Evolutionary conservation across 1,139 yeast species (phyloP).

Genomic region (Hansenula anomala): DNA sequence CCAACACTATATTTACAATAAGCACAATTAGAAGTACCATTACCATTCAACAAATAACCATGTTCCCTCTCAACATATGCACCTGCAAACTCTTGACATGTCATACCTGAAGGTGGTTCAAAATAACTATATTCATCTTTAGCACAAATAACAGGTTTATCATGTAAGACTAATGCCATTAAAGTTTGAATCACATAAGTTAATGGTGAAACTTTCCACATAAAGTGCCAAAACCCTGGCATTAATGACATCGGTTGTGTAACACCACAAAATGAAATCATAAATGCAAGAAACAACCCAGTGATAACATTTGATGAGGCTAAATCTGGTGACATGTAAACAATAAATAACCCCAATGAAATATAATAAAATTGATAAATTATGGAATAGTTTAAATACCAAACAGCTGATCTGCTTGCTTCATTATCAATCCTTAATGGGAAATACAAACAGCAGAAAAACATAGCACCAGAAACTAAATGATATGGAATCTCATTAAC

Average conservation of each 20-base stretch:
- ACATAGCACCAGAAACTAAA: conserved; percentile 45
- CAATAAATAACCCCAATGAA: conserved; percentile 48
- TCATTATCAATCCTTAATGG: conserved; percentile 46
- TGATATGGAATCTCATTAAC: conserved; percentile 51
- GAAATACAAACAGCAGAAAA: conserved; percentile 53
- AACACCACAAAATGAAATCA: conserved; percentile 60
- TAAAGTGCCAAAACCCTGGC: conserved; percentile 72
- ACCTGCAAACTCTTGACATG: conserved; percentile 52
- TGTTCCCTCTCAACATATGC: conserved; percentile 23
- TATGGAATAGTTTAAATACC: conserved; percentile 46
- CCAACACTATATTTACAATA: conserved; percentile 53
- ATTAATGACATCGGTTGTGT: conserved; percentile 50
- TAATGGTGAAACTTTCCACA: conserved; percentile 68
- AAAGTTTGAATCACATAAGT: conserved; percentile 63
- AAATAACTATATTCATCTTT: conserved; percentile 45
- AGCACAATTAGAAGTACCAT: conserved; percentile 48
- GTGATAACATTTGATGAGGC: conserved; percentile 57
- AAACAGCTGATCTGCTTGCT: conserved; percentile 51
- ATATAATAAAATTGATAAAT: conserved; percentile 53
- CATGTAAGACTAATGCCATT: conserved; percentile 46
- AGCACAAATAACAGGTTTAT: conserved; percentile 50
- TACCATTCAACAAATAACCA: conserved; percentile 54
- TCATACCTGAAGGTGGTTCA: conserved; percentile 53
- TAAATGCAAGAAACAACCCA: conserved; percentile 47
- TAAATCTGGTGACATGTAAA: conserved; percentile 56